A percentile compares a stretch with the other conserved stretches of the same genome.
Conservation (phyloP, 2,329 filamentous ascomycete genomes). For the Dactylonectria macrodidyma region DNA sequence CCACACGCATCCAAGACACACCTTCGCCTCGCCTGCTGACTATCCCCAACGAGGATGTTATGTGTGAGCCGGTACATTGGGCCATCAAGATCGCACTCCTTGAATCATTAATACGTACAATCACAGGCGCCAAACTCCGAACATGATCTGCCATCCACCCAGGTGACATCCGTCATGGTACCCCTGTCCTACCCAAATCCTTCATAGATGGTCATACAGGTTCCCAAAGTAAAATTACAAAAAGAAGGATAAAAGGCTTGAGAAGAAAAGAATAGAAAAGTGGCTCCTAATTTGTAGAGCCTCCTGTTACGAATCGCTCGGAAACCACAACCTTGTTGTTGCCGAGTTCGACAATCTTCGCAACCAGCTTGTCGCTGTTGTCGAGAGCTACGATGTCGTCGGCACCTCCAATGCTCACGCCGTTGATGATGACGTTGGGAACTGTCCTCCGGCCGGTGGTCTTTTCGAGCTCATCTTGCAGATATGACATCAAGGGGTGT, state of each 20-base stretch:
- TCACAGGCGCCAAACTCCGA: conserved; percentile 31
- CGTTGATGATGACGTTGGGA: conserved; percentile 91
- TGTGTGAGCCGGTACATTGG: neutral
- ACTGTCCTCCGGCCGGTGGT: conserved; percentile 89
- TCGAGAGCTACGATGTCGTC: conserved; percentile 87
- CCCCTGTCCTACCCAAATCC: conserved; percentile 25
- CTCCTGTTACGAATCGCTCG: conserved; percentile 59
- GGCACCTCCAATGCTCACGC: conserved; percentile 89
- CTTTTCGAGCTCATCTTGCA: conserved; percentile 81
- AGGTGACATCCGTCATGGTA: conserved; percentile 23
- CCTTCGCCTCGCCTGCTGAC: neutral
- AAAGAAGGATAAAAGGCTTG: conserved; percentile 15
- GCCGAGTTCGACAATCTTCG: conserved; percentile 81
- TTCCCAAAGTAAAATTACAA: conserved; percentile 33
- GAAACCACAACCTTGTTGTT: conserved; percentile 73
- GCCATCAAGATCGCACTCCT: conserved; percentile 4
- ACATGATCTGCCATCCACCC: conserved; percentile 24
- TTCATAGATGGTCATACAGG: conserved; percentile 23
- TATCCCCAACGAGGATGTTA: neutral
- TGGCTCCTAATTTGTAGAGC: conserved; percentile 22
- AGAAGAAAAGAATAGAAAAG: neutral
- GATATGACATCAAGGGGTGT: conserved; percentile 78
- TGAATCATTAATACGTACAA: conserved; percentile 19
- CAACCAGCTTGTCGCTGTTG: conserved; percentile 74
- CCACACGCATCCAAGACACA: conserved; percentile 8